Conservation (phyloP, 2,329 filamentous ascomycete species). For the Ophiostoma tasmaniense region DNA sequence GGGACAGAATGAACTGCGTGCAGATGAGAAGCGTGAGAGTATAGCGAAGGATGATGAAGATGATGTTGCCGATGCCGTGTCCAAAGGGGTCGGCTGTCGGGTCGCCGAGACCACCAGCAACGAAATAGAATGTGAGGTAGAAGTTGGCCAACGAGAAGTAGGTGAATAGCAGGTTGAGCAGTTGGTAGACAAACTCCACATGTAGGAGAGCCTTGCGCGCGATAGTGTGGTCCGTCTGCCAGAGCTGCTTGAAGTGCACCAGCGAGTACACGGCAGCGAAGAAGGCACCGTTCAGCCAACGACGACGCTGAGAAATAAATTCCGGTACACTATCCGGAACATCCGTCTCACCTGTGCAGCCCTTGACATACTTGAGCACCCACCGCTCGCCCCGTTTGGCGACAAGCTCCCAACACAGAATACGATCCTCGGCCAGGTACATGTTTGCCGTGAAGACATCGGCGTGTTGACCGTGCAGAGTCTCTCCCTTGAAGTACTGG, state of each 20-base stretch:
- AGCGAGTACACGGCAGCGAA: conserved; percentile 97
- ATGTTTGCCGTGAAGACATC: conserved; percentile 64
- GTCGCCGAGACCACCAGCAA: conserved; percentile 82
- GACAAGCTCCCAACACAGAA: conserved; percentile 88
- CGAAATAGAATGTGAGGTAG: conserved; percentile 97
- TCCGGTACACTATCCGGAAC: conserved; percentile 95
- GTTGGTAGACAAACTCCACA: conserved; percentile 92
- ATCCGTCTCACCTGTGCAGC: conserved; percentile 93
- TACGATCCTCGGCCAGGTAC: conserved; percentile 85
- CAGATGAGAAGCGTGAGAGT: conserved; percentile 78
- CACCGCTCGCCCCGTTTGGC: conserved; percentile 91
- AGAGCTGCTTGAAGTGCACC: conserved; percentile 88
- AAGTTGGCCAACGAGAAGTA: conserved; percentile 98
- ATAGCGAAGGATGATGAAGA: conserved; percentile 84
- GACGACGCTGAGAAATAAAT: conserved; percentile 90
- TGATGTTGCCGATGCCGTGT: conserved; percentile 70
- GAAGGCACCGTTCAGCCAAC: conserved; percentile 98
- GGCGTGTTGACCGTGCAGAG: conserved; percentile 87
- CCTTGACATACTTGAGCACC: conserved; percentile 97
- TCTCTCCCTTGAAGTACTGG: conserved; percentile 99
- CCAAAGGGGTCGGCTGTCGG: conserved; percentile 79
- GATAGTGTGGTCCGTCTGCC: conserved; percentile 84
- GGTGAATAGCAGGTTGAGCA: conserved; percentile 86
- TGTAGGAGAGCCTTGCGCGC: conserved; percentile 84
- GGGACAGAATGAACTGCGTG: conserved; percentile 90